Evolutionary conservation across 176 grass and related monocot species (phyloP).

Genomic region (Hsuehochloa calcarea): DNA sequence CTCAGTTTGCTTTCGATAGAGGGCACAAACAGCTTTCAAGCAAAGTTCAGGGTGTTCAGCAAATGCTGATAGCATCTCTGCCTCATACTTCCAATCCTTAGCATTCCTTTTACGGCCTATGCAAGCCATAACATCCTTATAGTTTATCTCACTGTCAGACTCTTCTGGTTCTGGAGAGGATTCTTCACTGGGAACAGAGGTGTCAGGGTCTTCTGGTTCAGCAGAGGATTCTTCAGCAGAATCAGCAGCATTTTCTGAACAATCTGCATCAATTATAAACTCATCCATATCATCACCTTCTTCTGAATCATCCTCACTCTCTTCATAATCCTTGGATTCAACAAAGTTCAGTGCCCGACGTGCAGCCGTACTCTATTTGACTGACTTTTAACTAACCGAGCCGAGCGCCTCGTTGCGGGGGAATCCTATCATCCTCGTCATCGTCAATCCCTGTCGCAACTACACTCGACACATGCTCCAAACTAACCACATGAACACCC

Average conservation of each 20-base stretch:
- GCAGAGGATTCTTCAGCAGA: constrained; percentile 10
- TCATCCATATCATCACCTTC: constrained; percentile 50
- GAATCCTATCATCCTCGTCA: constrained; percentile 36
- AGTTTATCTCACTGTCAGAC: constrained; percentile 29
- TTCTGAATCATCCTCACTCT: constrained; percentile 28
- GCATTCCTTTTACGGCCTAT: constrained; percentile 44
- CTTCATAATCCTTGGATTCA: constrained; percentile 49
- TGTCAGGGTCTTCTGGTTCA: not conserved
- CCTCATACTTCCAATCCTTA: constrained; percentile 59
- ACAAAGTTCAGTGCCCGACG: constrained; percentile 5
- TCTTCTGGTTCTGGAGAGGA: constrained; percentile 16
- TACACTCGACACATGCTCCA: constrained; percentile 11
- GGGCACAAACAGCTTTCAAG: constrained; percentile 79
- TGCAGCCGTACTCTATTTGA: constrained; percentile 2
- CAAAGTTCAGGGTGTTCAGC: constrained; percentile 44
- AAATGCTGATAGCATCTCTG: constrained; percentile 74
- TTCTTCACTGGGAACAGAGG: constrained; percentile 17
- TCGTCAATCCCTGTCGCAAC: constrained; percentile 8
- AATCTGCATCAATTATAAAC: constrained; percentile 54
- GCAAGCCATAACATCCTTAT: constrained; percentile 43
- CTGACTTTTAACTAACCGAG: constrained; percentile 27
- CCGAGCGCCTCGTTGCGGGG: constrained; percentile 35
- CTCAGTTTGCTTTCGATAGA: constrained; percentile 63
- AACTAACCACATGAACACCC: not conserved
- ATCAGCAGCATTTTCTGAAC: constrained; percentile 28